Conservation (phyloP, 164 flowering plant species). For the Saururus chinensis region DNA sequence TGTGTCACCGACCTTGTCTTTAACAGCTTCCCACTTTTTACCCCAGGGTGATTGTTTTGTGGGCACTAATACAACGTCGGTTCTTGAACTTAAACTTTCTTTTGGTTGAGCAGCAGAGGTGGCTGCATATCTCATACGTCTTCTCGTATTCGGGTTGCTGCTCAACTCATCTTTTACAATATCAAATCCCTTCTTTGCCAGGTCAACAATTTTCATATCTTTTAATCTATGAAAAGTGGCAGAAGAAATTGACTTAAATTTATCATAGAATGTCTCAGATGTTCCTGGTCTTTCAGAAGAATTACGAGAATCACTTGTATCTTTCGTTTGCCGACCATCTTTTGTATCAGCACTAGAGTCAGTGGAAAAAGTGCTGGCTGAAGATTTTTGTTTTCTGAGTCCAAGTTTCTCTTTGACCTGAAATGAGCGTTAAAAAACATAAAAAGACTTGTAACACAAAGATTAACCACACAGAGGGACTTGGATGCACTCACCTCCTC, state of each 20-base stretch:
- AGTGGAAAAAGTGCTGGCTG: conserved; percentile 25
- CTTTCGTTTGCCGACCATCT: conserved; percentile 24
- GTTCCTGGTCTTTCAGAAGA: conserved; percentile 16
- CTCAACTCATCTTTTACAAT: conserved; percentile 82
- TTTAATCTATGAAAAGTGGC: conserved; percentile 55
- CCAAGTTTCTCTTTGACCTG: conserved; percentile 79
- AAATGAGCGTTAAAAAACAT: neutral
- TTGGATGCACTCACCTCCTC: conserved; percentile 48
- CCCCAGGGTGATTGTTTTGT: conserved; percentile 59
- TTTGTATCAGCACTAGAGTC: conserved; percentile 21
- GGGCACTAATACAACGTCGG: conserved; percentile 68
- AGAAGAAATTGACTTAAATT: conserved; percentile 42
- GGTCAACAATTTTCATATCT: conserved; percentile 62
- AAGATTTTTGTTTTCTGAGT: conserved; percentile 41
- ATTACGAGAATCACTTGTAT: conserved; percentile 26
- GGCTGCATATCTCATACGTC: conserved; percentile 40
- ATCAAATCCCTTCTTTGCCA: conserved; percentile 76
- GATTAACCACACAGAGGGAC: neutral
- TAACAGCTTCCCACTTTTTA: conserved; percentile 74
- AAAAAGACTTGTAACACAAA: neutral
- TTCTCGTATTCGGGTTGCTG: conserved; percentile 50
- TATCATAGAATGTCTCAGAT: conserved; percentile 38
- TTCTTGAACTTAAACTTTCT: conserved; percentile 64
- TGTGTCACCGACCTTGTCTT: conserved; percentile 45
- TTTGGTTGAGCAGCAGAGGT: conserved; percentile 37